These are phyloP conservation scores for Camellia oleifera DNA, from an alignment of 179 eudicot genomes.

Conservation along the genomic window DNA sequence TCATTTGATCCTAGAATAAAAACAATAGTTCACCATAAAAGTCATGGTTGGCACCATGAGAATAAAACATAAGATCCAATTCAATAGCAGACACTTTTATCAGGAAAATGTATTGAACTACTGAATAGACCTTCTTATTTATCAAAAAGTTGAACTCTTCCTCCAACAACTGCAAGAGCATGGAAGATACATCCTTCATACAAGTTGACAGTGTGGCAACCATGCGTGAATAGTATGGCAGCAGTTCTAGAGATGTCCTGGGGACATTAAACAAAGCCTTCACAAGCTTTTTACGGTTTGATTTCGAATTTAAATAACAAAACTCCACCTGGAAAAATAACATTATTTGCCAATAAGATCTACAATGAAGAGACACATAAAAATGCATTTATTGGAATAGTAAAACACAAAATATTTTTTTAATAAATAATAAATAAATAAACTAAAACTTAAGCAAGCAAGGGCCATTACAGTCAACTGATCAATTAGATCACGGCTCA, in stretches of 20 bases:
- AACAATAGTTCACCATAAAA: not conserved
- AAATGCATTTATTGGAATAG: not conserved
- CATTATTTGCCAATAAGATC: conserved; percentile 14
- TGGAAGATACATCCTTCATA: conserved; percentile 84
- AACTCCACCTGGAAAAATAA: conserved; percentile 71
- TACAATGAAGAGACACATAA: not conserved
- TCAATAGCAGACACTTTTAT: not conserved
- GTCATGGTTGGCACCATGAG: not conserved
- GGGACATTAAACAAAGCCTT: conserved; percentile 89
- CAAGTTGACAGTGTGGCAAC: conserved; percentile 94
- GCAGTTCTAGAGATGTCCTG: conserved; percentile 88
- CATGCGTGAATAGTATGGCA: conserved; percentile 96
- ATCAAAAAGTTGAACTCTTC: conserved; percentile 88
- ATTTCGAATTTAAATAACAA: conserved; percentile 90
- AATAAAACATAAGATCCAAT: conserved; percentile 3
- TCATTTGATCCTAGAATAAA: conserved; percentile 84
- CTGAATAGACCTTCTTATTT: conserved; percentile 74
- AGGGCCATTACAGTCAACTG: conserved; percentile 66
- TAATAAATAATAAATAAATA: not conserved
- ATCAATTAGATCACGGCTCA: conserved; percentile 98
- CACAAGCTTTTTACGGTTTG: conserved; percentile 91
- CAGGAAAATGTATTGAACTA: conserved; percentile 7
- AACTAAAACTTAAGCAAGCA: conserved; percentile 14
- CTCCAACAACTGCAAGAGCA: conserved; percentile 91
- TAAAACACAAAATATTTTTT: not conserved